Percentiles rank a stretch among this genome's conserved stretches.
phyloP scores from a whole-genome alignment of 805 yeast species.

The Metschnikowia shivogae region DNA sequence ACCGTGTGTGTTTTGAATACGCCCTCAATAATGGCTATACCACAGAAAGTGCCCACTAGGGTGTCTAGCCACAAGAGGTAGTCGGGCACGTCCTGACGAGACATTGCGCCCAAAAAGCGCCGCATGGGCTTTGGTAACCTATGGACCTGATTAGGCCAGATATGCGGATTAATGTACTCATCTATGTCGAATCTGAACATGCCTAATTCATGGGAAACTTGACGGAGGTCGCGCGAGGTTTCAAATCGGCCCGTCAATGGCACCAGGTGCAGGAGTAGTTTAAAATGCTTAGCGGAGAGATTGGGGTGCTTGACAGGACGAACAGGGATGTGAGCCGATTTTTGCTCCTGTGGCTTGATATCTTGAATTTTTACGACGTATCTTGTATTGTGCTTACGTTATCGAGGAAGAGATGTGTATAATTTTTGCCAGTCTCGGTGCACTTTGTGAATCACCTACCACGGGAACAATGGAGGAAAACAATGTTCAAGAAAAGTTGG shows the following conservation, averaged over 20 bases:
- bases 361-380: too few species aligned
- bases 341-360: too few species aligned
- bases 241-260: not conserved
- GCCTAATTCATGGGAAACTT: not conserved
- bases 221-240: not conserved
- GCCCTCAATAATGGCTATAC: slow-evolving; percentile 44
- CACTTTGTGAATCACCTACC: too few species aligned
- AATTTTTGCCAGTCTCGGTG: too few species aligned
- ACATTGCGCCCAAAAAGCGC: slow-evolving; percentile 39
- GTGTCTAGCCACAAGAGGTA: slow-evolving; percentile 45
- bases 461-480: too few species aligned
- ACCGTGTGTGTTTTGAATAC: slow-evolving; percentile 39
- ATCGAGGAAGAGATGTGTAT: too few species aligned
- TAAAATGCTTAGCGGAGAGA: too few species aligned
- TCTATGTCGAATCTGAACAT: slow-evolving; percentile 39
- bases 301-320: too few species aligned
- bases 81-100: slow-evolving; percentile 30
- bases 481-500: too few species aligned
- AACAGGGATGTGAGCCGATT: too few species aligned
- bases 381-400: too few species aligned
- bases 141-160: slow-evolving; percentile 27
- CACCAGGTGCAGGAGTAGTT: too few species aligned
- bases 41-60: slow-evolving; percentile 43
- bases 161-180: slow-evolving; percentile 23
- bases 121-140: slow-evolving; percentile 32